phyloP scores from a whole-genome alignment of 129 eudicot genomes.

The Mikania micrantha region DNA sequence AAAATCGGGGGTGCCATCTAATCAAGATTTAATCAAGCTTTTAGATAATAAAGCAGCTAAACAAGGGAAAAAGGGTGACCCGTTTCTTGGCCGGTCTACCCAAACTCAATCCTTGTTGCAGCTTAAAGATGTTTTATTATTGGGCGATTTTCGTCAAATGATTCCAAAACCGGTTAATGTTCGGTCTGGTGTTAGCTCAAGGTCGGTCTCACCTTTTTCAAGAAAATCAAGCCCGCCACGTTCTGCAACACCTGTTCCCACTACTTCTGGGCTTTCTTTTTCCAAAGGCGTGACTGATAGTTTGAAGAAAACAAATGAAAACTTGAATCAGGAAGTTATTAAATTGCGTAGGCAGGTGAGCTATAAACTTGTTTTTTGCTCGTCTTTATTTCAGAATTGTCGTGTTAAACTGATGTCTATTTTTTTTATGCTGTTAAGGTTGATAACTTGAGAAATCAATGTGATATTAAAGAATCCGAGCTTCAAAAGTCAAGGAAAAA shows the following conservation, averaged over 20 bases:
- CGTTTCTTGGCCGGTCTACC: conserved; percentile 48
- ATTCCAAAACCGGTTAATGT: conserved; percentile 56
- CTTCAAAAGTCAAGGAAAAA: conserved; percentile 65
- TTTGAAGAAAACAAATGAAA: conserved; percentile 86
- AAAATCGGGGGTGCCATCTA: conserved; percentile 57
- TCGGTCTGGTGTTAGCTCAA: conserved; percentile 58
- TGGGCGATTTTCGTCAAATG: conserved; percentile 49
- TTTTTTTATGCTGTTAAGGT: conserved; percentile 40
- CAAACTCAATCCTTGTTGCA: conserved; percentile 60
- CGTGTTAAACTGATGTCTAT: not conserved
- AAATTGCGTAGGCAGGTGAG: conserved; percentile 76
- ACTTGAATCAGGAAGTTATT: conserved; percentile 74
- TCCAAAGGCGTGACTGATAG: conserved; percentile 73
- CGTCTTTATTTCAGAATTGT: not conserved
- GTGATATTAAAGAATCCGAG: conserved; percentile 76
- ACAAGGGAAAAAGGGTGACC: conserved; percentile 64
- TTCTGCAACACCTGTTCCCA: conserved; percentile 92
- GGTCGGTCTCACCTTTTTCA: conserved; percentile 92
- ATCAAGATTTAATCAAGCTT: conserved; percentile 74
- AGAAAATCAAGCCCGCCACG: conserved; percentile 89
- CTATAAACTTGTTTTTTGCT: not conserved
- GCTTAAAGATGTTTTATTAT: conserved; percentile 70
- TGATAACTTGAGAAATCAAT: conserved; percentile 54
- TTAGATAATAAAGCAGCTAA: conserved; percentile 82
- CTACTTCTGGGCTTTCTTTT: conserved; percentile 84